Conservation (phyloP, 352 stramenopile genomes). For the Globisporangium abappressorium region DNA sequence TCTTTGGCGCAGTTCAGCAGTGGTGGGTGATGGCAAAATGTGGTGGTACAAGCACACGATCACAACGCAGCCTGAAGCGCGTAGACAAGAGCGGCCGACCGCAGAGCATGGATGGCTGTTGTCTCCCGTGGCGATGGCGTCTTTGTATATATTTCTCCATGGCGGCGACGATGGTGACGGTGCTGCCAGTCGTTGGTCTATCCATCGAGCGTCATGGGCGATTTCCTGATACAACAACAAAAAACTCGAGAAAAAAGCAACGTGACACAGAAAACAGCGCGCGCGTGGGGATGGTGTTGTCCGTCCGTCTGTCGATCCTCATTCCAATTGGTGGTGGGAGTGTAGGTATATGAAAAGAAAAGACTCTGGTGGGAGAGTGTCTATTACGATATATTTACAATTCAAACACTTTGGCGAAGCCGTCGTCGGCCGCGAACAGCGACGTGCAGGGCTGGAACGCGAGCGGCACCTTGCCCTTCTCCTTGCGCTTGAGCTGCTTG, state of each 20-base stretch:
- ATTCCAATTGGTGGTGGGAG: not conserved
- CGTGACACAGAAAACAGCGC: not conserved
- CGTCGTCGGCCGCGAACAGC: constrained; percentile 60
- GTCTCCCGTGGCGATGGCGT: not conserved
- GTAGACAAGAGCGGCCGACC: not conserved
- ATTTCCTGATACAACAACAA: constrained; percentile 3
- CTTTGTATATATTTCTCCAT: constrained; percentile 7
- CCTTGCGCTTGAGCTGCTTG: constrained; percentile 80
- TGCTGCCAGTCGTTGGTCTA: not conserved
- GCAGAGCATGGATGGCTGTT: not conserved
- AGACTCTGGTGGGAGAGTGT: constrained; percentile 5
- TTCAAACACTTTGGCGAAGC: constrained; percentile 70
- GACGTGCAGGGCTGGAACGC: constrained; percentile 58
- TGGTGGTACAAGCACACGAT: not conserved
- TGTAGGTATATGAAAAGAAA: constrained; percentile 16
- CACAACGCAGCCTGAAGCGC: not conserved
- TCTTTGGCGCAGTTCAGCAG: constrained; percentile 1
- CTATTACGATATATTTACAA: constrained; percentile 54
- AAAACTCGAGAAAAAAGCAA: constrained; percentile 1
- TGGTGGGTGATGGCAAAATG: not conserved
- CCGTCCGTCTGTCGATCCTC: not conserved
- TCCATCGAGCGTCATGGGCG: not conserved
- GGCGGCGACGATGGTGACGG: not conserved
- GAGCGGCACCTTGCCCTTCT: constrained; percentile 72
- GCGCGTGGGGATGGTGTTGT: not conserved